Evolutionary conservation across 2,329 filamentous ascomycete species (phyloP).

Genomic region (Davidsoniella australis): DNA sequence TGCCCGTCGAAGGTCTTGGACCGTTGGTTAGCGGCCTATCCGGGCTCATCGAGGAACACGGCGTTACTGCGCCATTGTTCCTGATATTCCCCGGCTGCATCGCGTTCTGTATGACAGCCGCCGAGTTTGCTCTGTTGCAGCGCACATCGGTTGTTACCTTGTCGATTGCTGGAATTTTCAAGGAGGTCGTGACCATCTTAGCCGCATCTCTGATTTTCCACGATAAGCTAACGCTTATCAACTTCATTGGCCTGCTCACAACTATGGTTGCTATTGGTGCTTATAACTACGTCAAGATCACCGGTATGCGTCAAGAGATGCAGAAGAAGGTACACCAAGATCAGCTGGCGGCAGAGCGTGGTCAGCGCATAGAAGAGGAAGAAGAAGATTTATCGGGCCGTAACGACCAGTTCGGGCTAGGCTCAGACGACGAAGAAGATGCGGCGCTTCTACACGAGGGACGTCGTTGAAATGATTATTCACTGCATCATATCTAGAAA

Average conservation of each 20-base stretch:
- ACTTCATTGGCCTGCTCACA: conserved; percentile 70
- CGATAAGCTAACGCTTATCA: conserved; percentile 73
- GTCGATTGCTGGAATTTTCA: conserved; percentile 95
- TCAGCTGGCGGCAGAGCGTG: conserved; percentile 45
- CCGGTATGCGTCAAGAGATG: conserved; percentile 70
- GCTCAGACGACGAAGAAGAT: conserved; percentile 24
- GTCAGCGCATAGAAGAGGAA: conserved; percentile 86
- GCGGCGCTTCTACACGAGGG: conserved; percentile 6
- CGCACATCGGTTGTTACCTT: conserved; percentile 91
- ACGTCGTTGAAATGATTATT: not conserved
- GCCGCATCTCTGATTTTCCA: conserved; percentile 78
- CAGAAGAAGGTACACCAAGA: conserved; percentile 30
- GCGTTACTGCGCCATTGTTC: conserved; percentile 51
- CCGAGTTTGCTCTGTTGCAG: conserved; percentile 87
- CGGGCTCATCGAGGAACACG: conserved; percentile 49
- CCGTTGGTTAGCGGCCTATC: conserved; percentile 50
- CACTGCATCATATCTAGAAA: not conserved
- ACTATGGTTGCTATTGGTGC: conserved; percentile 73
- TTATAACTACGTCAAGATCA: conserved; percentile 92
- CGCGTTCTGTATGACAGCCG: conserved; percentile 91
- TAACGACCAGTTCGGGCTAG: conserved; percentile 70
- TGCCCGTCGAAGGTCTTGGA: conserved; percentile 68
- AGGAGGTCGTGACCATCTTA: conserved; percentile 90
- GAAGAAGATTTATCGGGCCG: conserved; percentile 58
- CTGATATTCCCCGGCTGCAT: conserved; percentile 79